phyloP scores from a whole-genome alignment of 148 eudicot genomes.

The Fagopyrum tataricum region DNA sequence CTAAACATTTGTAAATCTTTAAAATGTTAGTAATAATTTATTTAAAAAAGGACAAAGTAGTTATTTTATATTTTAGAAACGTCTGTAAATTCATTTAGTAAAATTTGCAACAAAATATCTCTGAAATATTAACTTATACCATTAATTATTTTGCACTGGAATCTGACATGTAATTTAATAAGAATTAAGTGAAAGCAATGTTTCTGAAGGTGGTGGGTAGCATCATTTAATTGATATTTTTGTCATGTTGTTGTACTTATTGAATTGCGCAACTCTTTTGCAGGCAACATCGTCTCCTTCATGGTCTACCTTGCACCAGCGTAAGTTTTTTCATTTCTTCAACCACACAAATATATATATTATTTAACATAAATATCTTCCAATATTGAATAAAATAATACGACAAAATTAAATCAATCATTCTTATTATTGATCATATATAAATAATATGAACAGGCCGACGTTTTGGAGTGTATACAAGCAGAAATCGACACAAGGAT shows the following conservation, averaged over 20 bases:
- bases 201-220: neutral
- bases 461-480: constrained; percentile 57
- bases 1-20: too few species aligned
- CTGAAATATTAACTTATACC: neutral
- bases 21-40: too few species aligned
- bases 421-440: too few species aligned
- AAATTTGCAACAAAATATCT: neutral
- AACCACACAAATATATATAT: neutral
- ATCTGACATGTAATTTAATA: neutral
- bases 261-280: constrained; percentile 7
- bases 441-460: constrained; percentile 37
- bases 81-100: too few species aligned
- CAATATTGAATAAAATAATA: too few species aligned
- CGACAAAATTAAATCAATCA: too few species aligned
- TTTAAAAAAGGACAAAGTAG: too few species aligned
- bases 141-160: too few species aligned
- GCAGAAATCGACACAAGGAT: constrained; percentile 76
- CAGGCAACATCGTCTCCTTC: constrained; percentile 83
- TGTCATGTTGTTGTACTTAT: neutral
- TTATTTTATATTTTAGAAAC: too few species aligned
- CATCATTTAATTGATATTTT: neutral
- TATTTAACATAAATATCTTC: too few species aligned
- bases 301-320: constrained; percentile 80
- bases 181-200: neutral
- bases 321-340: constrained; percentile 36